phyloP scores from a whole-genome alignment of 495 filamentous ascomycete species.

The Rhypophila decipiens region DNA sequence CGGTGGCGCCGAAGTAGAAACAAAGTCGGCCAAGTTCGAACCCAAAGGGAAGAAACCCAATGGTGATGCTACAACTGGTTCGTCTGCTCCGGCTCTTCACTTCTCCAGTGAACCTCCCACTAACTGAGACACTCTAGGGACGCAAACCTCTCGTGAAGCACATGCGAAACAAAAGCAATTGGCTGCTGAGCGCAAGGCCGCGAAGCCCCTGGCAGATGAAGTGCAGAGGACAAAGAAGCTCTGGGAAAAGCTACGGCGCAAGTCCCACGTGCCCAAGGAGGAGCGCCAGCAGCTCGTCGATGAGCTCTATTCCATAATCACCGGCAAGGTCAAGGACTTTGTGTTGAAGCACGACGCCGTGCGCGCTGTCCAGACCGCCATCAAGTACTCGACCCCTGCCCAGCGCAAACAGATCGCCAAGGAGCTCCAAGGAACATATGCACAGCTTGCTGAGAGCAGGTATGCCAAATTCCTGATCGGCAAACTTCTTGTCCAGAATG shows the following conservation, averaged over 20 bases:
- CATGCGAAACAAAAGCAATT: conserved; percentile 90
- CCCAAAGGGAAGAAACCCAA: conserved; percentile 13
- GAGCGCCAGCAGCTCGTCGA: conserved; percentile 80
- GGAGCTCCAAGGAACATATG: conserved; percentile 82
- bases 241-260: conserved; percentile 88
- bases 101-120: background rate
- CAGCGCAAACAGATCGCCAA: conserved; percentile 80
- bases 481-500: conserved; percentile 86
- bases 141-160: conserved; percentile 62
- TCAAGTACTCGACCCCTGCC: conserved; percentile 85
- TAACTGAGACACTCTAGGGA: conserved; percentile 11
- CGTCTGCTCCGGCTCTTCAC: background rate
- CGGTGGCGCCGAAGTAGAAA: conserved; percentile 20
- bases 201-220: conserved; percentile 85
- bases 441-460: conserved; percentile 78
- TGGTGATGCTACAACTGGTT: conserved; percentile 19
- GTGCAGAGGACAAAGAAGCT: conserved; percentile 89
- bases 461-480: conserved; percentile 96
- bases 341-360: conserved; percentile 98
- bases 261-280: conserved; percentile 80
- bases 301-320: conserved; percentile 87
- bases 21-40: conserved; percentile 7
- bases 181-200: conserved; percentile 79
- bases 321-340: conserved; percentile 83
- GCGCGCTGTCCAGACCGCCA: conserved; percentile 85